Conservation (phyloP, 306 rosid species). For the Acacia confusa region DNA sequence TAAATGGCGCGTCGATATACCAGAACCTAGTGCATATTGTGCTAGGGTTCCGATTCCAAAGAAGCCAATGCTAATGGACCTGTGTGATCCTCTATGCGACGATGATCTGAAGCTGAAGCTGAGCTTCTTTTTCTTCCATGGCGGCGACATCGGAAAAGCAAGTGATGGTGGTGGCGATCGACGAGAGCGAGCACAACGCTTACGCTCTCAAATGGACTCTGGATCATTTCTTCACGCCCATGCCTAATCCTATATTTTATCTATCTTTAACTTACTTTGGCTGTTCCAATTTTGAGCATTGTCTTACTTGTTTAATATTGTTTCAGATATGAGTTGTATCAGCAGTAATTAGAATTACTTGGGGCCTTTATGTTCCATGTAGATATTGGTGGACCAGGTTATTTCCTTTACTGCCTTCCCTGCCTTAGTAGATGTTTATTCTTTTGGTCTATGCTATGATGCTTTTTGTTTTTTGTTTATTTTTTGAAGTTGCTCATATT, state of each 20-base stretch:
- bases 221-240: neutral
- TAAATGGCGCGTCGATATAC: neutral
- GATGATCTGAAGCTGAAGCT: neutral
- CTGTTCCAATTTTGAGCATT: slow-evolving; percentile 3
- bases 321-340: neutral
- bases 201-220: neutral
- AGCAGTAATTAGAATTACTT: slow-evolving; percentile 7
- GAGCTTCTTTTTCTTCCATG: too few relatives aligned
- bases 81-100: neutral
- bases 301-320: slow-evolving; percentile 9
- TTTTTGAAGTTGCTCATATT: slow-evolving; percentile 25
- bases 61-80: too few relatives aligned
- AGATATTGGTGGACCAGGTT: neutral
- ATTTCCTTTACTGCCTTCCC: slow-evolving; percentile 1
- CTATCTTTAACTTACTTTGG: neutral
- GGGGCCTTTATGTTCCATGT: neutral
- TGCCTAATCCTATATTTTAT: neutral
- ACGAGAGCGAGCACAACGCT: too few relatives aligned
- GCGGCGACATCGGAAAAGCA: too few relatives aligned
- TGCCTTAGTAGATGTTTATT: neutral
- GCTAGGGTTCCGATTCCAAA: too few relatives aligned
- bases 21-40: neutral
- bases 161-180: too few relatives aligned
- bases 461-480: neutral
- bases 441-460: neutral